Base-by-base conservation (phyloP, 2,329 filamentous ascomycete genomes). In the Exophiala phaeomuriformis region DNA sequence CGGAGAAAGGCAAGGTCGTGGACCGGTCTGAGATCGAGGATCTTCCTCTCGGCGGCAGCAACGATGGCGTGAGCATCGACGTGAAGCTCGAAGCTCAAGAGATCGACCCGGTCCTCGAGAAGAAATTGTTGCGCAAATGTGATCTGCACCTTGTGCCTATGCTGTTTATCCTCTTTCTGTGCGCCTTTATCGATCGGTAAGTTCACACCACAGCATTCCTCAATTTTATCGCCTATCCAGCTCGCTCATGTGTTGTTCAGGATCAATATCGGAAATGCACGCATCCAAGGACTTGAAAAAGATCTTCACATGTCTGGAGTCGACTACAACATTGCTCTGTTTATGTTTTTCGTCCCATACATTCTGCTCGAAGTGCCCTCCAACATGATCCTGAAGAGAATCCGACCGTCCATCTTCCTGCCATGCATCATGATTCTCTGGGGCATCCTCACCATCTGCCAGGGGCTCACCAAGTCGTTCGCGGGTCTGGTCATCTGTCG, bases 121-220 rank as follows among this genome's bases (percentile, higher is more conserved):
- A 71, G 62, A 72, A 69, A 52, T 63, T 77, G 9, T 59, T 78
- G 5, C 64, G 71, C 43, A 79, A 78, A 64, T 68, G 71, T 47
- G 76, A 78, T 57, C 54, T 75, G 9, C 68, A 72, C 43, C 67
- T 79, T 29, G 64, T 79, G 4, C 76, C 77, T 0, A 71, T 75
- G 10, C 64, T 79, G 6, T 73, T 69, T 51, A 51, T 75, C 3
- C 63, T 79, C 1, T 76, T 72, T 55, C 62, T 75, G 9, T 65
- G 74, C 36, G 68, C 71, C 2, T 76, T 75, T 50, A 63, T 76
- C 5, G 29, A 62, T 39, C 51, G 60, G 55, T 58, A 51, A 44
- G 49, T 9, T 10, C 33, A 37, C 4, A 31, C 28, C 19, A 31
- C 31, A 27, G 5, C n/a, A 12, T 51, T 8, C 9, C 2, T 6